These are phyloP conservation scores for Geotrichum candidum DNA, from an alignment of 1,139 yeast species.

Conservation along the genomic window DNA sequence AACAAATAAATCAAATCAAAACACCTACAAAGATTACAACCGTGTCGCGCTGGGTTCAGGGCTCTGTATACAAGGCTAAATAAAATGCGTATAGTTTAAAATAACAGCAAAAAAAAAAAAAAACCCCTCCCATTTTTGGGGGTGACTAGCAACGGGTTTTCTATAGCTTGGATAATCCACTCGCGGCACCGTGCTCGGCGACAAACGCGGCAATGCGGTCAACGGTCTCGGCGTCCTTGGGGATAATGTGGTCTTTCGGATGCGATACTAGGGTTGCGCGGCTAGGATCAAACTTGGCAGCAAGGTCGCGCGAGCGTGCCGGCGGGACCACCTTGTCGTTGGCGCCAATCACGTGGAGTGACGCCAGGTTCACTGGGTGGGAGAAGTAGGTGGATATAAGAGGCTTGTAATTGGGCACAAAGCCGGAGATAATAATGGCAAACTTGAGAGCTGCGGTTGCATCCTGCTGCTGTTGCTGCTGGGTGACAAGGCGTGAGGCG, in stretches of 20 bases:
- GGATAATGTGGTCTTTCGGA: conserved; percentile 87
- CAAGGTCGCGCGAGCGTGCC: conserved; percentile 54
- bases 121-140: too few species aligned
- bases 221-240: conserved; percentile 29
- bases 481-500: conserved; percentile 26
- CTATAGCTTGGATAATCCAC: neutral
- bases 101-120: too few species aligned
- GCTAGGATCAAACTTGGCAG: conserved; percentile 44
- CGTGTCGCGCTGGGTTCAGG: too few species aligned
- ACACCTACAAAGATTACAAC: too few species aligned
- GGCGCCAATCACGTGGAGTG: conserved; percentile 77
- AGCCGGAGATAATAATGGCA: conserved; percentile 72
- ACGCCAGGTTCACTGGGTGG: conserved; percentile 45
- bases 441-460: conserved; percentile 43
- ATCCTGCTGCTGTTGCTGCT: conserved; percentile 35
- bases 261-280: conserved; percentile 34
- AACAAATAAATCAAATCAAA: too few species aligned
- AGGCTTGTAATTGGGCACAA: conserved; percentile 50
- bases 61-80: too few species aligned
- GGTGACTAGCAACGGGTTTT: too few species aligned
- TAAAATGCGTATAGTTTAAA: too few species aligned
- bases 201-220: neutral
- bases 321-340: conserved; percentile 87
- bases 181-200: neutral
- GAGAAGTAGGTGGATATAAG: conserved; percentile 45